Evolutionary conservation across 257 asterid genomes (phyloP).

Genomic region (Knoxia roxburghii): DNA sequence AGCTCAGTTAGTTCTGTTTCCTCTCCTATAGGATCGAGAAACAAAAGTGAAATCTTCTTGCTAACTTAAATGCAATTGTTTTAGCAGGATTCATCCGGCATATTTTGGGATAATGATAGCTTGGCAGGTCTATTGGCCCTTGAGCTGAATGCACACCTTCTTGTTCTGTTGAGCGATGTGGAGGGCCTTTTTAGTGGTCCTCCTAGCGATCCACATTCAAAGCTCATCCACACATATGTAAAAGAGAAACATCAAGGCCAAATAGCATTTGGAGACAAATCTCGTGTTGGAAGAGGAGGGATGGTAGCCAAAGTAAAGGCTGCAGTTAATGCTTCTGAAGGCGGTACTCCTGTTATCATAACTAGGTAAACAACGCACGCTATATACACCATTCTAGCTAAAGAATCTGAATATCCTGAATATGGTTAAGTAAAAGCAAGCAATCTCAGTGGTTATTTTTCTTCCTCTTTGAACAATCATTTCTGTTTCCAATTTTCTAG

Average conservation of each 20-base stretch:
- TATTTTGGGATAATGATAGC: conserved; percentile 93
- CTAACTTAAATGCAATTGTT: not conserved
- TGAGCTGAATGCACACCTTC: conserved; percentile 83
- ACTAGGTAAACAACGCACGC: conserved; percentile 43
- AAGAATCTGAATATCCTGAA: not conserved
- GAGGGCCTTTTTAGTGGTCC: conserved; percentile 90
- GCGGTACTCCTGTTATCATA: conserved; percentile 81
- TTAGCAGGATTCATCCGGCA: conserved; percentile 83
- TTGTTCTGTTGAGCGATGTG: conserved; percentile 79
- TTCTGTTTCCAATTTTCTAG: not conserved
- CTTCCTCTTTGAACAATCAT: not conserved
- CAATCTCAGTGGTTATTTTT: no score
- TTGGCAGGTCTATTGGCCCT: conserved; percentile 78
- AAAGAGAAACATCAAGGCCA: conserved; percentile 59
- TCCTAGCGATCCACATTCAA: conserved; percentile 71
- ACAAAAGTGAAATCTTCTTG: not conserved
- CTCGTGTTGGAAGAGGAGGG: conserved; percentile 90
- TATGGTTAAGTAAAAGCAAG: no score
- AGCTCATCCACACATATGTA: conserved; percentile 59
- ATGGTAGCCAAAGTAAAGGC: conserved; percentile 92
- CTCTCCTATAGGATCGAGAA: not conserved
- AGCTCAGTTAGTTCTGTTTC: not conserved
- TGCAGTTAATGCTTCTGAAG: conserved; percentile 70
- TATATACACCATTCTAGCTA: not conserved
- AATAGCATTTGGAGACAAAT: conserved; percentile 78